Base-by-base conservation (phyloP, 257 asterid genomes). In the Nicotiana otophora region DNA sequence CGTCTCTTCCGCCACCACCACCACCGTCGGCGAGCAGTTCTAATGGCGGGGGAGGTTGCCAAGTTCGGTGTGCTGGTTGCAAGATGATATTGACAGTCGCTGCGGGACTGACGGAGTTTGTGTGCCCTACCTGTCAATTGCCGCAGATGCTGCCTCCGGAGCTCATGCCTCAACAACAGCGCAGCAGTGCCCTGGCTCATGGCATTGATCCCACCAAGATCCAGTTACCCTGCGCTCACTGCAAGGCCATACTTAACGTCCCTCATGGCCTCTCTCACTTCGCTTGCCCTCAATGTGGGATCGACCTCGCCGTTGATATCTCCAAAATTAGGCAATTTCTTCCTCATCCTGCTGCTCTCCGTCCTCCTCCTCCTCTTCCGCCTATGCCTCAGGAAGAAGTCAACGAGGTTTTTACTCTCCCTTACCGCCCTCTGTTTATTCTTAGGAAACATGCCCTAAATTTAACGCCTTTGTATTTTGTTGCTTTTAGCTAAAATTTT, bases 61-160 rank as follows among this genome's bases (percentile, higher is more conserved):
- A 96, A 88, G 99, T 96, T 77, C 94, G 98, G 0, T 96, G 99
- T 82, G 99, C 98, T 5, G 97, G 99, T 36, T 96, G 99, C 89
- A 96, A 91, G 89, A 85, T 90, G 92, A 94, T 96, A 81, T 85
- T 96, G 54, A 89, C 95, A 36, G 98, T 96, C 83, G 85, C 89
- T 77, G 81, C 92, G 0, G 97, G 98, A 7, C 81, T 91, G 77
- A 91, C 93, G 72, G 98, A 96, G 87, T 96, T 96, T 84, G 90
- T 91, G 30, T 96, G 99, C 94, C 99, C 99, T 82, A 88, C 92
- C 78, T 96, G 99, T 88, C 86, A 91, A 87, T 68, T 94, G 85
- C 98, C 98, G 77, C 99, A 96, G 90, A 96, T 96, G 99, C 90
- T 96, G 46, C 99, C 99, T 48, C 99, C 99, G 19, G 95, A 93